These are phyloP conservation scores for Pichia sorboxylosa DNA, from an alignment of 1,139 yeast genomes.

Conservation along the genomic window DNA sequence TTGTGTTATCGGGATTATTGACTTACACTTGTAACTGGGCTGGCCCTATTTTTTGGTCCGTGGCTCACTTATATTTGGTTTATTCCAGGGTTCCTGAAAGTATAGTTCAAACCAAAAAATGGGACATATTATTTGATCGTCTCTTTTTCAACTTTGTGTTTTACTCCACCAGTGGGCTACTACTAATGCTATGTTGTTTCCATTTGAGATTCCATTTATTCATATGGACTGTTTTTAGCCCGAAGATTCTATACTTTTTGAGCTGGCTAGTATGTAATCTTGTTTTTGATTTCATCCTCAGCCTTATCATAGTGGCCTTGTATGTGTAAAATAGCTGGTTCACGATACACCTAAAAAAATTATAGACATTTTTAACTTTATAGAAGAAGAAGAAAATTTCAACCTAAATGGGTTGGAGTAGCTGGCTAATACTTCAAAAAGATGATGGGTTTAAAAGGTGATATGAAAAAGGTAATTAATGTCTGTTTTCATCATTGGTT, in stretches of 20 bases:
- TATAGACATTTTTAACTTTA: neutral
- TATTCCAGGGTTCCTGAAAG: conserved; percentile 8
- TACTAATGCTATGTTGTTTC: conserved; percentile 59
- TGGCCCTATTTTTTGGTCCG: conserved; percentile 76
- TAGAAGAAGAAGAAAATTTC: neutral
- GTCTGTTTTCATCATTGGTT: too few species aligned
- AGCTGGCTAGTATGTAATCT: conserved; percentile 58
- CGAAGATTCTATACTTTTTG: conserved; percentile 70
- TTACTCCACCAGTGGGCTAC: conserved; percentile 47
- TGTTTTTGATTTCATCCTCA: conserved; percentile 28
- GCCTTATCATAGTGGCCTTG: conserved; percentile 13
- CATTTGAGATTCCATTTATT: conserved; percentile 74
- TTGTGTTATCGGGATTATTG: conserved; percentile 62
- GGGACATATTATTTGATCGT: conserved; percentile 28
- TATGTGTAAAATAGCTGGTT: conserved; percentile 8
- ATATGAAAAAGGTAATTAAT: too few species aligned
- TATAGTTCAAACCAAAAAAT: conserved; percentile 17
- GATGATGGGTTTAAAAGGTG: too few species aligned
- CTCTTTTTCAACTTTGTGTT: conserved; percentile 33
- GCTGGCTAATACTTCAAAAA: too few species aligned
- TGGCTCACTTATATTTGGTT: conserved; percentile 32
- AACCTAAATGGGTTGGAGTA: too few species aligned
- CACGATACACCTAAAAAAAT: neutral
- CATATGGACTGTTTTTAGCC: conserved; percentile 96
- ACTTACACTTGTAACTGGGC: conserved; percentile 78